Evolutionary conservation across 768 basidiomycete genomes (phyloP).

Genomic region (Guyanaporus albipodus): DNA sequence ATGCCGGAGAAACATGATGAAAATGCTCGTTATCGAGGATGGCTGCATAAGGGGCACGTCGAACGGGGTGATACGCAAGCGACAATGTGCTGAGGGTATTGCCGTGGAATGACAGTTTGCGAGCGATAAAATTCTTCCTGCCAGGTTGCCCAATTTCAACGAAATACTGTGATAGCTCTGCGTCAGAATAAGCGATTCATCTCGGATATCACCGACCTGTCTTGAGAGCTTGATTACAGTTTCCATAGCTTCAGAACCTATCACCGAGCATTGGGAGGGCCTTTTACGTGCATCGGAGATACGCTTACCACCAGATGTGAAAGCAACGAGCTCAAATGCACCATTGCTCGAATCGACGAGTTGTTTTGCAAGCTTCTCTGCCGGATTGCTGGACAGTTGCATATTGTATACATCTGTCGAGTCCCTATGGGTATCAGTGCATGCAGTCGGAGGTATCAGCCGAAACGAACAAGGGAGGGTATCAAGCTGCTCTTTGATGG

Average conservation of each 20-base stretch:
- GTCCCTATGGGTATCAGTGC: background rate
- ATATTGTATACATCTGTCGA: slow-evolving; percentile 78
- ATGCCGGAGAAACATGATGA: slow-evolving; percentile 87
- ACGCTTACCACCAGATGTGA: slow-evolving; percentile 58
- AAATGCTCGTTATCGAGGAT: slow-evolving; percentile 64
- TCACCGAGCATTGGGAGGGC: background rate
- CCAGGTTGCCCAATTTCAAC: slow-evolving; percentile 64
- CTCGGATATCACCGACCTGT: slow-evolving; percentile 45
- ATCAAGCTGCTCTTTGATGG: slow-evolving; percentile 79
- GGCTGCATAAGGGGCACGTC: slow-evolving; percentile 66
- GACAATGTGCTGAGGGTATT: slow-evolving; percentile 73
- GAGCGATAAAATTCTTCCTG: slow-evolving; percentile 75
- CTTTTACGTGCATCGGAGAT: background rate
- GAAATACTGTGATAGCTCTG: slow-evolving; percentile 53
- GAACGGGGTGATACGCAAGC: slow-evolving; percentile 59
- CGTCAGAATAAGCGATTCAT: slow-evolving; percentile 5
- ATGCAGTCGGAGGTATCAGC: background rate
- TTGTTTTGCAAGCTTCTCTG: slow-evolving; percentile 70
- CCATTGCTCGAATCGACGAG: slow-evolving; percentile 66
- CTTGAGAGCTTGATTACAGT: slow-evolving; percentile 76
- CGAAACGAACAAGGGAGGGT: slow-evolving; percentile 62
- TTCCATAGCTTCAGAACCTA: slow-evolving; percentile 90
- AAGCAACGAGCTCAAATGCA: slow-evolving; percentile 68
- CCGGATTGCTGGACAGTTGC: slow-evolving; percentile 77
- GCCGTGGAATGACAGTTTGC: slow-evolving; percentile 79